A percentile compares a stretch with the other conserved stretches of the same genome.
Evolutionary conservation across 306 rosid species (phyloP).

Genomic region (Prosopis cineraria): DNA sequence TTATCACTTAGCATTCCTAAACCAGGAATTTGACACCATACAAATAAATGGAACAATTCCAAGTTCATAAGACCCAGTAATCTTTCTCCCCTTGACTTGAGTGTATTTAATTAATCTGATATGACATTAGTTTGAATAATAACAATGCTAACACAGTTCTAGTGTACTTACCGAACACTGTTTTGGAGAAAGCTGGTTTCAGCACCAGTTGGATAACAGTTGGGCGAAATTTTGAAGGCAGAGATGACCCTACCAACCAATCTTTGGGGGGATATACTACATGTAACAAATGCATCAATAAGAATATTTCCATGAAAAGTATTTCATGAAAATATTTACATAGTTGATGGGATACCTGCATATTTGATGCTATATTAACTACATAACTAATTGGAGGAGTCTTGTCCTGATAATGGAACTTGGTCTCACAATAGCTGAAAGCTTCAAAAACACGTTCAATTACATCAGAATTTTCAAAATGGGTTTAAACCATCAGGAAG

Average conservation of each 20-base stretch:
- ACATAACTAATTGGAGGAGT: slow-evolving; percentile 67
- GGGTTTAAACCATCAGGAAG: not conserved
- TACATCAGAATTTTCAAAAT: slow-evolving; percentile 39
- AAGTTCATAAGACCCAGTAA: not conserved
- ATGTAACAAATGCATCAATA: slow-evolving; percentile 34
- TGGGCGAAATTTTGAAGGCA: slow-evolving; percentile 71
- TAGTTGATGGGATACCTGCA: slow-evolving; percentile 59
- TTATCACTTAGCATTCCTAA: not conserved
- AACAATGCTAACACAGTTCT: slow-evolving; percentile 1
- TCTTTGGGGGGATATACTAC: slow-evolving; percentile 85
- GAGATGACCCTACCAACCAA: slow-evolving; percentile 79
- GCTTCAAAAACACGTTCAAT: slow-evolving; percentile 55
- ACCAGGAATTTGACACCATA: not conserved
- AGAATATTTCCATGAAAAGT: not conserved
- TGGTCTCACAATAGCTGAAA: slow-evolving; percentile 85
- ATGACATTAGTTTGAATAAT: not conserved
- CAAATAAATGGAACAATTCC: not conserved
- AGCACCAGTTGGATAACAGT: slow-evolving; percentile 60
- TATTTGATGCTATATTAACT: slow-evolving; percentile 56
- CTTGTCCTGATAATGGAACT: slow-evolving; percentile 93
- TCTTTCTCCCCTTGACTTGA: not conserved
- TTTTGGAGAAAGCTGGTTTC: slow-evolving; percentile 66
- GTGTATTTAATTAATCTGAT: not conserved
- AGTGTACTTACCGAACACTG: slow-evolving; percentile 64
- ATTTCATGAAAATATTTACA: slow-evolving; percentile 2